Conservation (phyloP, 805 yeast species). For the Nakazawaea anatomiae region DNA sequence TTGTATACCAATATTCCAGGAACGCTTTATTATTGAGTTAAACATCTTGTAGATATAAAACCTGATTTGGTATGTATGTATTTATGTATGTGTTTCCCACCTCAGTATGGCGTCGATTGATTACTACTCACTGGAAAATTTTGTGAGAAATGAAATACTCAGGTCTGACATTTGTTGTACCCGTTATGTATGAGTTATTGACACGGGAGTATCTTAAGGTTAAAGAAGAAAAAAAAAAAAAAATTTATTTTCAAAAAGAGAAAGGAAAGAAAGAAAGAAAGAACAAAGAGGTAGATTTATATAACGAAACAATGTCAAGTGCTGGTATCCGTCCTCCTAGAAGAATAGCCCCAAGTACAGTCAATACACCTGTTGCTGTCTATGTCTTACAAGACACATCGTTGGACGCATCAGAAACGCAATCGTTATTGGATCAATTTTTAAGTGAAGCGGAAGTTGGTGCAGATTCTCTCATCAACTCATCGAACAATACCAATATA, state of each 20-base stretch:
- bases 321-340: conserved; percentile 31
- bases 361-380: conserved; percentile 41
- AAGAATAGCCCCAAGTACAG: conserved; percentile 36
- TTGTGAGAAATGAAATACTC: too few relatives aligned
- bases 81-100: not conserved
- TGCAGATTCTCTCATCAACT: conserved; percentile 10
- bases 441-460: conserved; percentile 17
- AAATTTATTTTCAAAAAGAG: not conserved
- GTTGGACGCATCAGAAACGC: conserved; percentile 18
- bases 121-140: too few relatives aligned
- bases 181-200: too few relatives aligned
- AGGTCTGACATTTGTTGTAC: too few relatives aligned
- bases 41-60: not conserved
- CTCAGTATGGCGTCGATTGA: too few relatives aligned
- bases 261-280: not conserved
- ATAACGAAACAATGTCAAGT: conserved; percentile 18
- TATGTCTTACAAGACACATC: conserved; percentile 19
- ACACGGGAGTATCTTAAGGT: too few relatives aligned
- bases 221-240: too few relatives aligned
- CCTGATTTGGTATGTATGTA: too few relatives aligned
- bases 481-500: conserved; percentile 18
- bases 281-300: not conserved
- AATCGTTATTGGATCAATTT: conserved; percentile 19
- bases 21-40: conserved; percentile 4
- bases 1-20: not conserved